Percentiles rank a stretch among this genome's conserved stretches.
phyloP scores from a whole-genome alignment of 495 filamentous ascomycete genomes.

The Platismatia glauca region DNA sequence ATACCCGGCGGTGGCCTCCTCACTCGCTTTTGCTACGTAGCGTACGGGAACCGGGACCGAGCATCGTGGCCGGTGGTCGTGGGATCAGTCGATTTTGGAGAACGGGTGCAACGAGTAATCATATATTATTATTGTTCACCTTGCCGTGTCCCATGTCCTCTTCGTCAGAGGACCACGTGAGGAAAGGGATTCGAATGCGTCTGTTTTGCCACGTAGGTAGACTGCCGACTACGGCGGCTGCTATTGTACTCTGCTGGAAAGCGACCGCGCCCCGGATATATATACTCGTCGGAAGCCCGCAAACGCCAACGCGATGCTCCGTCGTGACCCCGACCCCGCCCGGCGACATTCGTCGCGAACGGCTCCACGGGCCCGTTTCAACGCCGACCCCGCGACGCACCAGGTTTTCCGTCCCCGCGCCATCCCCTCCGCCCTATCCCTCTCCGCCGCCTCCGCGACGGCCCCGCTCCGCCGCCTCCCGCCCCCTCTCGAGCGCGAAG shows the following conservation, averaged over 20 bases:
- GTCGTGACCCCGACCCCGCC: not conserved
- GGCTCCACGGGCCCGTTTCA: not conserved
- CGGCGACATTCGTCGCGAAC: not conserved
- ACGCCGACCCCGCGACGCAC: not conserved
- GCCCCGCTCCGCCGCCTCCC: slow-evolving; percentile 16
- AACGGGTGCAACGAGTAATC: too few species aligned
- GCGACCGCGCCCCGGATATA: not conserved
- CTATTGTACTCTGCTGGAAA: too few species aligned
- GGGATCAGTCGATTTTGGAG: too few species aligned
- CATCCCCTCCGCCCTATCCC: not conserved
- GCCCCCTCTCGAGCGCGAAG: slow-evolving; percentile 10
- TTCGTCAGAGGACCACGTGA: too few species aligned
- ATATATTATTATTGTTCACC: too few species aligned
- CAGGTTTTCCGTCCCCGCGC: slow-evolving; percentile 1
- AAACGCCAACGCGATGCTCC: not conserved
- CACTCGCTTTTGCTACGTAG: slow-evolving; percentile 1
- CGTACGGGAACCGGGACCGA: too few species aligned
- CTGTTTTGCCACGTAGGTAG: too few species aligned
- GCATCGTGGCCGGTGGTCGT: not conserved
- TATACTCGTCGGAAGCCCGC: not conserved
- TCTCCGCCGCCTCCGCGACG: slow-evolving; percentile 33
- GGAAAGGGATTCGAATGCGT: too few species aligned
- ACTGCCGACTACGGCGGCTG: too few species aligned
- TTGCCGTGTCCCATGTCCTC: too few species aligned
- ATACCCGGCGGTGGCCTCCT: slow-evolving; percentile 10